Conservation (phyloP, 164 flowering plant genomes). For the Protea cynaroides region DNA sequence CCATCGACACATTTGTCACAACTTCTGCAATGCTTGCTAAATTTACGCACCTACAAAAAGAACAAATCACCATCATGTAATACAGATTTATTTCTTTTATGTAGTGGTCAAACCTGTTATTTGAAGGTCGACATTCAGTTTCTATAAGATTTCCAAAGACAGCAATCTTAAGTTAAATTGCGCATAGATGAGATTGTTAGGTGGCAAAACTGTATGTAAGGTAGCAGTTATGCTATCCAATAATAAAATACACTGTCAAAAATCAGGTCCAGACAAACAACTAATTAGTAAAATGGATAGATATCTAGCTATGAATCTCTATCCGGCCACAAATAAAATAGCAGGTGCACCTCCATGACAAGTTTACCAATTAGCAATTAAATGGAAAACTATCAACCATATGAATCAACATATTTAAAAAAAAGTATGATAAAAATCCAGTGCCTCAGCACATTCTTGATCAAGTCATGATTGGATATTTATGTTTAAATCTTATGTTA, state of each 20-base stretch:
- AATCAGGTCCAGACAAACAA: background rate
- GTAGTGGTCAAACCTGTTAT: background rate
- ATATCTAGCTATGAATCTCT: background rate
- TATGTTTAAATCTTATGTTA: no score
- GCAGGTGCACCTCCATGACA: background rate
- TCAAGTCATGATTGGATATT: no score
- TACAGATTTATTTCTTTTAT: no score
- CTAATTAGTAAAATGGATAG: no score
- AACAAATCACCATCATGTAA: background rate
- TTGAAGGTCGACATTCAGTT: background rate
- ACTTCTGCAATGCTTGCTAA: slow-evolving; percentile 89
- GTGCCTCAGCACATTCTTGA: no score
- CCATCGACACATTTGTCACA: slow-evolving; percentile 94
- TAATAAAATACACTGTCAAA: no score
- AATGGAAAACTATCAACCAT: no score
- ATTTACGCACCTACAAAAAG: slow-evolving; percentile 60
- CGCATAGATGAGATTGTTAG: background rate
- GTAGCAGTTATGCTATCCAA: background rate
- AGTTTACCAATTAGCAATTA: background rate
- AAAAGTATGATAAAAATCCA: no score
- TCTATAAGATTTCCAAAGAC: background rate
- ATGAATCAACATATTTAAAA: no score
- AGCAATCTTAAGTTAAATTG: background rate
- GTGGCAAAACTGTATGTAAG: background rate
- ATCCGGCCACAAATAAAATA: background rate